A percentile compares a stretch with the other conserved stretches of the same genome.
phyloP scores from a whole-genome alignment of 176 grass and related monocot species.

The Oryza longistaminata region DNA sequence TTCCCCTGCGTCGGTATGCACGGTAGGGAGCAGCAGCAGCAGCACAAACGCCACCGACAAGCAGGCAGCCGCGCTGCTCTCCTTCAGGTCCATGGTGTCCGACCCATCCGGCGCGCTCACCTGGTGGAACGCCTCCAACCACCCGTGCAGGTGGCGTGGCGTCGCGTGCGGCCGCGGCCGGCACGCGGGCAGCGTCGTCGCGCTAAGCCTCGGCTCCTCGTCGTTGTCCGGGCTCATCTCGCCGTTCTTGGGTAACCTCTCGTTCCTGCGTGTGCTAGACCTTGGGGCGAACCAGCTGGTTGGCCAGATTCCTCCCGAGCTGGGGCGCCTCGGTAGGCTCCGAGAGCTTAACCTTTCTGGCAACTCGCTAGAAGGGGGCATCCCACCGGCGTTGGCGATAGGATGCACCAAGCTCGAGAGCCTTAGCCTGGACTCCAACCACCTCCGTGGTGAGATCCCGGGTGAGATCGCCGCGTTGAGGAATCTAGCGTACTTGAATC shows the following conservation, averaged over 20 bases:
- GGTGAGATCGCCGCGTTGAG: too few species aligned
- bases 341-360: not conserved
- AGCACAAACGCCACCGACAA: not conserved
- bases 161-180: constrained; percentile 7
- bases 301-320: constrained; percentile 26
- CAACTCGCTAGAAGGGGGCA: constrained; percentile 9
- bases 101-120: not conserved
- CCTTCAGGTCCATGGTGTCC: too few species aligned
- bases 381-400: not conserved
- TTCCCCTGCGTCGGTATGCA: not conserved
- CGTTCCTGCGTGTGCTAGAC: not conserved
- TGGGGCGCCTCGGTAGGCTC: not conserved
- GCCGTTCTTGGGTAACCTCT: constrained; percentile 28
- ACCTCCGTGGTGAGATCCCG: not conserved
- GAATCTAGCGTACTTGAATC: too few species aligned
- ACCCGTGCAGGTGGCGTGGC: constrained; percentile 11
- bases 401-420: not conserved
- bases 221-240: not conserved
- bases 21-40: not conserved
- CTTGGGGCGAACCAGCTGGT: constrained; percentile 9
- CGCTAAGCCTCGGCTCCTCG: not conserved
- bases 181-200: constrained; percentile 2
- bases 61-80: not conserved
- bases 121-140: constrained; percentile 12
- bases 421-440: not conserved